These are phyloP conservation scores for Mycosphaerella sp. DNA, from an alignment of 2,329 filamentous ascomycete species.

Conservation along the genomic window DNA sequence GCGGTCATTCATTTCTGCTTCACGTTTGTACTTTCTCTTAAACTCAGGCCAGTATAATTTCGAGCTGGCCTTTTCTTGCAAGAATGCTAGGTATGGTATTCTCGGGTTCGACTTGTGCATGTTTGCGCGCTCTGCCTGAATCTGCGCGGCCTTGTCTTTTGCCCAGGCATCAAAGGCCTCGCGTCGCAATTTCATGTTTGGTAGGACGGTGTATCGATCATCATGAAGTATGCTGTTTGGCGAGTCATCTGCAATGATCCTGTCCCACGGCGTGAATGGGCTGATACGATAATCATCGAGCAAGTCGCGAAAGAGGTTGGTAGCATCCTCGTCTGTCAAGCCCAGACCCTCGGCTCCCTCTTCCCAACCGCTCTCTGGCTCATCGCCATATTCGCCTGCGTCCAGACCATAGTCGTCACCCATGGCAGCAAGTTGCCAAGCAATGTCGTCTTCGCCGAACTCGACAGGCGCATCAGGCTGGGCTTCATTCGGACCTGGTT, in stretches of 20 bases:
- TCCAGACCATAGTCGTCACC: conserved; percentile 76
- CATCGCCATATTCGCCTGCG: conserved; percentile 68
- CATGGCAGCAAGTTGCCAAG: conserved; percentile 85
- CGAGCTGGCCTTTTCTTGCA: conserved; percentile 74
- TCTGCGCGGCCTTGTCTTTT: conserved; percentile 63
- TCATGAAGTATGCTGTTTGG: conserved; percentile 79
- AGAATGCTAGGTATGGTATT: conserved; percentile 73
- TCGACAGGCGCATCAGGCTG: conserved; percentile 59
- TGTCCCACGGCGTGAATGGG: conserved; percentile 89
- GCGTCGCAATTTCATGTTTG: conserved; percentile 72
- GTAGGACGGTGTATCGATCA: conserved; percentile 73
- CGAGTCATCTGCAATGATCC: conserved; percentile 58
- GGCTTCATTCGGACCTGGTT: conserved; percentile 39
- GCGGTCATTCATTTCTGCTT: conserved; percentile 70
- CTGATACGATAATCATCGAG: conserved; percentile 76
- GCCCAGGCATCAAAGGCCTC: conserved; percentile 84
- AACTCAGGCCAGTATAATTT: conserved; percentile 99
- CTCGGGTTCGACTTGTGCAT: conserved; percentile 77
- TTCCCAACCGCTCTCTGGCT: conserved; percentile 51
- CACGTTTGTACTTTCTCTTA: conserved; percentile 80
- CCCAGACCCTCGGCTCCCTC: conserved; percentile 65
- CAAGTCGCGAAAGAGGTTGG: conserved; percentile 74
- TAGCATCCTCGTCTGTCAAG: conserved; percentile 69
- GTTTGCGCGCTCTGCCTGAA: conserved; percentile 66
- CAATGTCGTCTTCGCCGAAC: conserved; percentile 91